Base-by-base conservation (phyloP, 257 asterid genomes). In the Penstemon barbatus region DNA sequence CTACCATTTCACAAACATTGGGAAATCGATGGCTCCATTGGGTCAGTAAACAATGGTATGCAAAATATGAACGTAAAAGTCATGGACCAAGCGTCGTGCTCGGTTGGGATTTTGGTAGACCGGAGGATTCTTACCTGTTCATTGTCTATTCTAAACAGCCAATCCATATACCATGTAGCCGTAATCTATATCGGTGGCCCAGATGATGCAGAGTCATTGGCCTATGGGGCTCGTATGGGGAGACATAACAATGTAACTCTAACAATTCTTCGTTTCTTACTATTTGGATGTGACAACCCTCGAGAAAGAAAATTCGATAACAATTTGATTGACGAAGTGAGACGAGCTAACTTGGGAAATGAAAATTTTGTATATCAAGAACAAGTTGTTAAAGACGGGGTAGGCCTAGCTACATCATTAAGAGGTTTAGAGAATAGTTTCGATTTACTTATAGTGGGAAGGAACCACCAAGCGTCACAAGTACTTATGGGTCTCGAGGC, bases 1-100 rank as follows among this genome's bases (percentile, higher is more conserved):
- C 81, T 91, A 3, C 97, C 96, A 0, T 91, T 87, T 60, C 96
- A 91, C 82, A 89, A 85, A 75, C 86, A 70, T 6, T 89, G 95
- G 91, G 95, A 80, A 61, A 84, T 89, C 49, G 96, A 91, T 63
- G 95, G 96, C 2, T 82, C 95, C 4, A 71, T 91, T 4, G 91
- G 86, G 13, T 58, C 82, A 0, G 63, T 71, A 25, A 81, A 86
- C 74, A 75, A 80, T 44, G 73, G 84, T 5, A 63, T 82, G 0
- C 95, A 89, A 74, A 61, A 5, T 55, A 76, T 84, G 90, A 87
- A 91, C 84, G n/a, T 66, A n/a, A 83, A 76, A 44, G 83, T 91
- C 50, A 18, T 78, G 56, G 92, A 85, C 5, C 66, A 46, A n/a
- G 81, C 95, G 0, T 93, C 96, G 0, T 91, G 95, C 82, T 82